Conservation (phyloP, 2,329 filamentous ascomycete genomes). For the Colletotrichum sp. region DNA sequence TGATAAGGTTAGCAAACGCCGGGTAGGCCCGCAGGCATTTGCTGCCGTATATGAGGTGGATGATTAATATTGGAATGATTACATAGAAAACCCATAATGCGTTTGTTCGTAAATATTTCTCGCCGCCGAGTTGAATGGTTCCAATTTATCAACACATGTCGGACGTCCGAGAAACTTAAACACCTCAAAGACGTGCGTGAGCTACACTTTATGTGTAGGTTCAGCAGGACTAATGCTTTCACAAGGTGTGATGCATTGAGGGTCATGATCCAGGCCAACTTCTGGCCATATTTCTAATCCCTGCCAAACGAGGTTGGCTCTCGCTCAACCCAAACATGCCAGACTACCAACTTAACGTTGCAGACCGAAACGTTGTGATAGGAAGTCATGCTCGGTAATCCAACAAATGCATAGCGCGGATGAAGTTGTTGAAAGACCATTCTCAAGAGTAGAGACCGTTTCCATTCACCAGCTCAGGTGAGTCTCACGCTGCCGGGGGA, state of each 20-base stretch:
- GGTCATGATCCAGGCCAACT: background rate
- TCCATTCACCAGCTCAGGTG: background rate
- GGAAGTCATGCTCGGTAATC: background rate
- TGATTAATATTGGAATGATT: background rate
- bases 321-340: background rate
- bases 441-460: background rate
- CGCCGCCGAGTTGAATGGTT: background rate
- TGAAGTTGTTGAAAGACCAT: background rate
- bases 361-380: background rate
- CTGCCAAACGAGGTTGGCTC: background rate
- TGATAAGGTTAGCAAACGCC: background rate
- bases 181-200: background rate
- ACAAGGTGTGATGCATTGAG: background rate
- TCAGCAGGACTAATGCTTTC: background rate
- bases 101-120: background rate
- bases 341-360: background rate
- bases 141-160: background rate
- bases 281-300: background rate
- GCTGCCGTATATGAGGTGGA: background rate
- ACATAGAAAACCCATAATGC: background rate
- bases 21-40: background rate
- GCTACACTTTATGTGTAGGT: background rate
- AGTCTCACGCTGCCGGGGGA: background rate
- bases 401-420: background rate
- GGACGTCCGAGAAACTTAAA: background rate